Base-by-base conservation (phyloP, 768 basidiomycete genomes). In the Daedaleopsis nitida region DNA sequence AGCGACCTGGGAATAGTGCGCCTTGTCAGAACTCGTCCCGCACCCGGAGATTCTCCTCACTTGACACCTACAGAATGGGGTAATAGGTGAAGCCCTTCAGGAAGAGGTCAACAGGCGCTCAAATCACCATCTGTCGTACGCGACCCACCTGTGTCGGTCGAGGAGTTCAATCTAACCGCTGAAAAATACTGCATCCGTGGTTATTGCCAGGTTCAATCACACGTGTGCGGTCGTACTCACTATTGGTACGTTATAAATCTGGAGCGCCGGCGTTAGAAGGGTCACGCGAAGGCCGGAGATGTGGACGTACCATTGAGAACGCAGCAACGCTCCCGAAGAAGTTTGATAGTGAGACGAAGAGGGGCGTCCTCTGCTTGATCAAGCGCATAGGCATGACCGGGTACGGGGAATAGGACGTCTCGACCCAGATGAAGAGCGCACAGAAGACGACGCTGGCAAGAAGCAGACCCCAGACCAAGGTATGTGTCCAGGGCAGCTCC, bases 331-430 rank as follows among this genome's bases (percentile, higher is more conserved):
- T 91, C 11, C 81, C 83, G 65, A 92, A 80, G 45, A 96, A 81
- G 74, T 94, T 96, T 49, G 84, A 83, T 52, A 96, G 59, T 5
- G 92, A 91, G 32, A 94, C 86, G 12, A 91, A 88, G 19, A 94
- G 74, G 5, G 93, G 92, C 23, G 91, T 95, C 57, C 94, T 80
- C 69, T 87, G 85, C 35, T 81, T 83, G 37, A 96, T 82, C 58
- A 96, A 76, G 55, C 84, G 83, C 64, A 97, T 75, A 51, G 96
- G 96, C 87, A 99, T 89, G 54, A 98, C 89, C 16, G 97, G 97
- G 72, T 89, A 91, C 4, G 83, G 80, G 3, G 92, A 86, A 78
- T 84, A 86, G 65, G 82, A 80, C 58, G 86, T 86, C 75, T 99
- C 96, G 24, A 92, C 91, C 49, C 85, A 70, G 34, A 96, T 70